Evolutionary conservation across 1,284 basidiomycete genomes (phyloP).

Genomic region (Ganoderma sp.): DNA sequence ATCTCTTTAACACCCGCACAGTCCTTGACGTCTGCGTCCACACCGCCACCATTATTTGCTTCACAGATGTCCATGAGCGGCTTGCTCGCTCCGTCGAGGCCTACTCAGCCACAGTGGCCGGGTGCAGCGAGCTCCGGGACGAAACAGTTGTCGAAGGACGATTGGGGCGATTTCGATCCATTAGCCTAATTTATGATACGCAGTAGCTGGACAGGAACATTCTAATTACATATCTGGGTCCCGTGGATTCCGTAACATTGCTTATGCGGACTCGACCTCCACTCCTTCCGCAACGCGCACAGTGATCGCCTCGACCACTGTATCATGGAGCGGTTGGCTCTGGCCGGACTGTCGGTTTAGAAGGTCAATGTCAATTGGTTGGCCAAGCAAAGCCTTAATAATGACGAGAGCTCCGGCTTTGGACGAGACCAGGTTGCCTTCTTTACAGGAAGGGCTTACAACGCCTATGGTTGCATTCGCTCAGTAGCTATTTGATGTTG

Average conservation of each 20-base stretch:
- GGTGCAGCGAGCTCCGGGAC: conserved; percentile 38
- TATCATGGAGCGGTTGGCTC: conserved; percentile 42
- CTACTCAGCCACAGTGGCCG: conserved; percentile 54
- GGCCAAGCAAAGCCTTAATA: conserved; percentile 63
- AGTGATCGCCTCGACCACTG: conserved; percentile 59
- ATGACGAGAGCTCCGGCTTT: conserved; percentile 77
- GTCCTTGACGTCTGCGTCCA: conserved; percentile 37
- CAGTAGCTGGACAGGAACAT: conserved; percentile 14
- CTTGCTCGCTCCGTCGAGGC: conserved; percentile 64
- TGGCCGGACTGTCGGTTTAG: conserved; percentile 34
- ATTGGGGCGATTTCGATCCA: conserved; percentile 85
- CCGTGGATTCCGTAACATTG: conserved; percentile 5
- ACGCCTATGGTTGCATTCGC: conserved; percentile 54
- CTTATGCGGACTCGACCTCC: conserved; percentile 51
- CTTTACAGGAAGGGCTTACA: conserved; percentile 64
- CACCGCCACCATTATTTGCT: conserved; percentile 45
- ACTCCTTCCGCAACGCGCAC: conserved; percentile 57
- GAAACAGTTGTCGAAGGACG: conserved; percentile 62
- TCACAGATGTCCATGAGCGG: conserved; percentile 53
- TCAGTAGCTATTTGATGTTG: neutral
- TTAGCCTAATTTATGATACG: conserved; percentile 46
- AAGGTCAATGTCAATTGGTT: conserved; percentile 57
- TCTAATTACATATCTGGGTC: conserved; percentile 30
- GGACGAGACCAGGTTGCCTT: conserved; percentile 70
- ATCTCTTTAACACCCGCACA: conserved; percentile 37